phyloP scores from a whole-genome alignment of 441 rosid genomes.

The Gossypium laxum region DNA sequence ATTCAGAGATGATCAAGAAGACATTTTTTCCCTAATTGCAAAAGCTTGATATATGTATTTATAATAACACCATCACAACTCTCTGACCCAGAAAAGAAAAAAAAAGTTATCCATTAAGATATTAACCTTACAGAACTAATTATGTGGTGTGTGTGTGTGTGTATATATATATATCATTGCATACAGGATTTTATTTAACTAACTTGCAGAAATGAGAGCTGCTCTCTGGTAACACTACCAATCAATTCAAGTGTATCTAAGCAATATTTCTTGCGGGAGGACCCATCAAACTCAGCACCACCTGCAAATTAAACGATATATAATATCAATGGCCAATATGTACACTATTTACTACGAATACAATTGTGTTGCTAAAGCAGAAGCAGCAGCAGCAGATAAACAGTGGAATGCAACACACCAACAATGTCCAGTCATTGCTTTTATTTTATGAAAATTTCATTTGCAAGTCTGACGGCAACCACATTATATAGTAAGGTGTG shows the following conservation, averaged over 20 bases:
- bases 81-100: not conserved
- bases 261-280: constrained; percentile 42
- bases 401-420: not conserved
- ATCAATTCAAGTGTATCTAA: constrained; percentile 9
- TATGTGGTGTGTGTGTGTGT: too few species aligned
- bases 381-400: constrained; percentile 2
- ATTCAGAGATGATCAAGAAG: too few species aligned
- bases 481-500: not conserved
- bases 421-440: not conserved
- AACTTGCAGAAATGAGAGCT: not conserved
- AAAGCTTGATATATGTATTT: not conserved
- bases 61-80: not conserved
- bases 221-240: not conserved
- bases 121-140: not conserved
- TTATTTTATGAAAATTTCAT: not conserved
- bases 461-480: not conserved
- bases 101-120: not conserved
- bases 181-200: not conserved
- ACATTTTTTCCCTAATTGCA: not conserved
- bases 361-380: not conserved
- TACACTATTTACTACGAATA: not conserved
- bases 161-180: too few species aligned
- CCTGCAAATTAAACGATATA: constrained; percentile 38
- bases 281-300: constrained; percentile 65
- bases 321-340: not conserved